Percentiles rank a stretch among this genome's conserved stretches.
Evolutionary conservation across 2,329 filamentous ascomycete genomes (phyloP).

Genomic region (Epichloe brachyelytri): DNA sequence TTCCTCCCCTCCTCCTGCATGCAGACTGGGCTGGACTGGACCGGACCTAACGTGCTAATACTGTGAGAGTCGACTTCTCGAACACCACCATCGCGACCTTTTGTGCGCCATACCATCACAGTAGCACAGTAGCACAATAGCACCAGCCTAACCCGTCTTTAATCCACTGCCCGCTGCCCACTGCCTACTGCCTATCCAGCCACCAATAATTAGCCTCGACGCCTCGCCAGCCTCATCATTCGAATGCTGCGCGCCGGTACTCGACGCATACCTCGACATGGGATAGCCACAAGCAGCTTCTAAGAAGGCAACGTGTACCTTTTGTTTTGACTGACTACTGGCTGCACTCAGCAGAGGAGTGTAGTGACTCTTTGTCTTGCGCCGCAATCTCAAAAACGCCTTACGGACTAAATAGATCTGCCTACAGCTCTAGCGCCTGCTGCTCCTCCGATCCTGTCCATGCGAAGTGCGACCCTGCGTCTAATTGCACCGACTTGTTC

Average conservation of each 20-base stretch:
- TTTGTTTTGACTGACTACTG: not conserved
- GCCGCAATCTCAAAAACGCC: not conserved
- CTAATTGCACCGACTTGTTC: not conserved
- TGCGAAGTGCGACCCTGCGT: not conserved
- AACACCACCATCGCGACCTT: no score
- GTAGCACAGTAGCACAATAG: no score
- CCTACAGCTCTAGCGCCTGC: not conserved
- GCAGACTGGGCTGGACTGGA: no score
- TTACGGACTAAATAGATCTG: not conserved
- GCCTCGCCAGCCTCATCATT: not conserved
- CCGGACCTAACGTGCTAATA: no score
- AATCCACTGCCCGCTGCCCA: no score
- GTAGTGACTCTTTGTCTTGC: not conserved
- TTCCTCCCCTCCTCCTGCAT: not conserved
- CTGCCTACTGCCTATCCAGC: not conserved
- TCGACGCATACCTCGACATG: constrained; percentile 2
- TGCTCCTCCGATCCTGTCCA: no score
- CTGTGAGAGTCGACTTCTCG: no score
- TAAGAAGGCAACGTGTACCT: not conserved
- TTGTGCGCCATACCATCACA: no score
- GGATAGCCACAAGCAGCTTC: not conserved
- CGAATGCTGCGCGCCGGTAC: not conserved
- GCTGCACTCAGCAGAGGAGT: not conserved
- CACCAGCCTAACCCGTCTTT: no score
- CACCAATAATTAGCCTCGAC: not conserved